Conservation (phyloP, 169 alveolate species). For the Eimeria falciformis region DNA sequence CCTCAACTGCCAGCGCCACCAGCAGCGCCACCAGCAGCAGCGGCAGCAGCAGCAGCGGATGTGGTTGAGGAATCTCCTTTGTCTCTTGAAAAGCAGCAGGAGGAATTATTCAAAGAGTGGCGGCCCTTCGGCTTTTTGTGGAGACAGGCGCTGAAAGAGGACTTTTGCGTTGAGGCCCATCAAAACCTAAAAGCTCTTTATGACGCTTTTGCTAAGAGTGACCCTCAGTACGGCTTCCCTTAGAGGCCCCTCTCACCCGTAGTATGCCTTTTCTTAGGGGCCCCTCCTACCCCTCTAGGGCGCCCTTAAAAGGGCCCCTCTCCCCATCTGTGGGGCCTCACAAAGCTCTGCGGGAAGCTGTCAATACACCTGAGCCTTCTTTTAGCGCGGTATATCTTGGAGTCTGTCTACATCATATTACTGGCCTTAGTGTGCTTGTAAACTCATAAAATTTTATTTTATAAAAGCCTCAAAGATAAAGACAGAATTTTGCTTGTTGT, state of each 20-base stretch:
- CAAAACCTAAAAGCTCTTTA: constrained; percentile 22
- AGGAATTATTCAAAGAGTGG: background rate
- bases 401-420: too few relatives aligned
- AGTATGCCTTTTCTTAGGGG: too few relatives aligned
- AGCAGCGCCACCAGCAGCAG: background rate
- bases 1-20: background rate
- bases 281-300: too few relatives aligned
- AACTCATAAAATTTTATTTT: too few relatives aligned
- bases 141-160: constrained; percentile 8
- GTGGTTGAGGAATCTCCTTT: background rate
- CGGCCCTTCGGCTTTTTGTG: constrained; percentile 44
- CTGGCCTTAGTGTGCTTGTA: too few relatives aligned
- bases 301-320: too few relatives aligned
- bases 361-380: too few relatives aligned
- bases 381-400: too few relatives aligned
- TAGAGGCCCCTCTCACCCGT: too few relatives aligned
- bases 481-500: background rate
- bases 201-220: background rate
- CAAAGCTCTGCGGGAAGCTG: too few relatives aligned
- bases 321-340: too few relatives aligned
- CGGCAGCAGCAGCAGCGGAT: background rate
- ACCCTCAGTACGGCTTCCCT: background rate
- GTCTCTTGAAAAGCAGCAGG: background rate
- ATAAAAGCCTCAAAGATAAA: background rate
- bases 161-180: constrained; percentile 54